Conservation (phyloP, 208 protist genomes). For the Wallacemonas sp. region DNA sequence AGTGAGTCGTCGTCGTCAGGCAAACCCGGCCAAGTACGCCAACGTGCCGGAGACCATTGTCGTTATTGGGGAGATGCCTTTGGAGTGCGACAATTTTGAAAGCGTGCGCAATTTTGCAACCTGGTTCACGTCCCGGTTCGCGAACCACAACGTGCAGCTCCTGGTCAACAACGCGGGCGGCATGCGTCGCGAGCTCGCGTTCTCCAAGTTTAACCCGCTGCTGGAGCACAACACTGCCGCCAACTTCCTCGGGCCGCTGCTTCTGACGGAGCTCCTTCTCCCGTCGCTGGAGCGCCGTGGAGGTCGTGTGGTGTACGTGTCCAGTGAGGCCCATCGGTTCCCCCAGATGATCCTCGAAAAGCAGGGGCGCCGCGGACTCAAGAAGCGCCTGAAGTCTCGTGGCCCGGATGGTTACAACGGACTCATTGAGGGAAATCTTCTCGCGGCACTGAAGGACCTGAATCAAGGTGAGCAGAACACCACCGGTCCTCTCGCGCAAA, state of each 20-base stretch:
- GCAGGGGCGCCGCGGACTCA: slow-evolving; percentile 8
- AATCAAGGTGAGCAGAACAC: slow-evolving; percentile 54
- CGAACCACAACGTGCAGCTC: slow-evolving; percentile 65
- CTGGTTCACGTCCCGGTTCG: slow-evolving; percentile 51
- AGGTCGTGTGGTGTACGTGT: slow-evolving; percentile 85
- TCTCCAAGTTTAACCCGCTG: slow-evolving; percentile 45
- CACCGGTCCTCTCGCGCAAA: slow-evolving; percentile 37
- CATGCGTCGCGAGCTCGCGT: slow-evolving; percentile 59
- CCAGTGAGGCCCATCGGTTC: slow-evolving; percentile 76
- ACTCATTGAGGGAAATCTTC: slow-evolving; percentile 41
- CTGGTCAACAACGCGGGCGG: slow-evolving; percentile 90
- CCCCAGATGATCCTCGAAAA: slow-evolving; percentile 51
- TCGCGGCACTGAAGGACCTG: slow-evolving; percentile 55
- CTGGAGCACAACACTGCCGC: slow-evolving; percentile 84
- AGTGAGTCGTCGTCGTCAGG: slow-evolving; percentile 34
- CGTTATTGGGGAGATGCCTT: slow-evolving; percentile 50
- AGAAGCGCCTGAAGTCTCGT: background rate
- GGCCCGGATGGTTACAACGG: slow-evolving; percentile 20
- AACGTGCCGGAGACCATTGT: slow-evolving; percentile 45
- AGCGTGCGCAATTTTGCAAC: slow-evolving; percentile 62
- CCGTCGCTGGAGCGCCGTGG: slow-evolving; percentile 62
- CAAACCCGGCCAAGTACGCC: slow-evolving; percentile 32
- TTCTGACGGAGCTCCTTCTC: slow-evolving; percentile 86
- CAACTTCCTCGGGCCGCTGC: slow-evolving; percentile 82
- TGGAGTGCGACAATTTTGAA: slow-evolving; percentile 85